Conservation (phyloP, 2,329 filamentous ascomycete genomes). For the Cercospora sp. region DNA sequence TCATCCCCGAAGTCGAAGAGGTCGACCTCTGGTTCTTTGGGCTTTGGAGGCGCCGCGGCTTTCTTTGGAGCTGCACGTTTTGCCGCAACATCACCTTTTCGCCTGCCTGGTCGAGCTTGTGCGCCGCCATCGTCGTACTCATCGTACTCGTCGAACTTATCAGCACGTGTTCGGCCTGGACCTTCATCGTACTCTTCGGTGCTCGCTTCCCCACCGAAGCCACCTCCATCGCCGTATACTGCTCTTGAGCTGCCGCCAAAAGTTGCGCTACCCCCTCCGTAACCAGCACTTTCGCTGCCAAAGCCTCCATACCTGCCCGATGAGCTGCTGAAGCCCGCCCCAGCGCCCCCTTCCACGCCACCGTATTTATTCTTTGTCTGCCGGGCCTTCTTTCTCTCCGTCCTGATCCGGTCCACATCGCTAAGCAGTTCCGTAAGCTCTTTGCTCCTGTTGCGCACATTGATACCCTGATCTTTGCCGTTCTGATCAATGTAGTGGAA, state of each 20-base stretch:
- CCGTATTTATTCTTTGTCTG: conserved; percentile 91
- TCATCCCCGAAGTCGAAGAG: conserved; percentile 83
- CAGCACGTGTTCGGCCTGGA: conserved; percentile 61
- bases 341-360: conserved; percentile 81
- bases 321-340: conserved; percentile 55
- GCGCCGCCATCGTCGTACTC: conserved; percentile 80
- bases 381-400: conserved; percentile 82
- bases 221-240: conserved; percentile 94
- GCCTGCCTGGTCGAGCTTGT: conserved; percentile 52
- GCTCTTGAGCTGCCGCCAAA: conserved; percentile 66
- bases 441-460: conserved; percentile 94
- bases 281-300: conserved; percentile 68
- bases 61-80: conserved; percentile 49
- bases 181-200: conserved; percentile 62
- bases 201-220: conserved; percentile 73
- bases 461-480: conserved; percentile 97
- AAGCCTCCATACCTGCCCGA: conserved; percentile 80
- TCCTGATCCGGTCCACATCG: conserved; percentile 81
- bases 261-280: conserved; percentile 45
- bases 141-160: conserved; percentile 92
- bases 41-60: conserved; percentile 71
- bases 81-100: conserved; percentile 49
- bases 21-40: conserved; percentile 86
- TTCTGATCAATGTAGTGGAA: conserved; percentile 97
- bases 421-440: conserved; percentile 90